phyloP scores from a whole-genome alignment of 2,329 filamentous ascomycete species.

The Fusarium torreyae region DNA sequence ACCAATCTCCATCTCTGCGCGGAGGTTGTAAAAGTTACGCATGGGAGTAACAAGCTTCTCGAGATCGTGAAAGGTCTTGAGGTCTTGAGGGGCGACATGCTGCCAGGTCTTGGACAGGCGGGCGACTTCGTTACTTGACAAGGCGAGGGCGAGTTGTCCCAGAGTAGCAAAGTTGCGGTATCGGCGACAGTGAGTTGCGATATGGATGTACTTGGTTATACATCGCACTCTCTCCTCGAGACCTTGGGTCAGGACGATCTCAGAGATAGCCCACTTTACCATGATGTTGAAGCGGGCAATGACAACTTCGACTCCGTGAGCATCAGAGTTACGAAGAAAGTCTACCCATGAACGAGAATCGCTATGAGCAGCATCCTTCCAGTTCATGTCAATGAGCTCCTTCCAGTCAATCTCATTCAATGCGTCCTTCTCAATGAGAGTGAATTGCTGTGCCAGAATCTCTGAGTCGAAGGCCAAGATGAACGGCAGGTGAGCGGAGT shows the following conservation, averaged over 20 bases:
- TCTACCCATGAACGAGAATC: constrained; percentile 85
- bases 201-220: constrained; percentile 86
- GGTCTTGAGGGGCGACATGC: constrained; percentile 75
- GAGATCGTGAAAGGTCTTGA: constrained; percentile 76
- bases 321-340: constrained; percentile 80
- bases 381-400: constrained; percentile 86
- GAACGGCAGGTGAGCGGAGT: constrained; percentile 79
- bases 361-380: constrained; percentile 78
- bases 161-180: constrained; percentile 89
- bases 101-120: constrained; percentile 80
- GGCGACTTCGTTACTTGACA: constrained; percentile 80
- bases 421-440: constrained; percentile 87
- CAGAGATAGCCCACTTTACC: constrained; percentile 88
- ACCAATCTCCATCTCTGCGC: constrained; percentile 82
- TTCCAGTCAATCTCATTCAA: constrained; percentile 91
- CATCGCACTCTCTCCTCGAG: constrained; percentile 81
- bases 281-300: constrained; percentile 91
- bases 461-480: constrained; percentile 86
- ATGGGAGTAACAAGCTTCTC: constrained; percentile 82
- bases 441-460: constrained; percentile 85
- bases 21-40: constrained; percentile 82
- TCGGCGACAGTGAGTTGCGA: constrained; percentile 80
- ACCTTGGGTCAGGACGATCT: constrained; percentile 81
- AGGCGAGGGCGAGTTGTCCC: constrained; percentile 83
- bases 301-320: constrained; percentile 84